Percentiles rank a stretch among this genome's conserved stretches.
Evolutionary conservation across 495 filamentous ascomycete genomes (phyloP).

Genomic region (Penicillium atrosanguineum): DNA sequence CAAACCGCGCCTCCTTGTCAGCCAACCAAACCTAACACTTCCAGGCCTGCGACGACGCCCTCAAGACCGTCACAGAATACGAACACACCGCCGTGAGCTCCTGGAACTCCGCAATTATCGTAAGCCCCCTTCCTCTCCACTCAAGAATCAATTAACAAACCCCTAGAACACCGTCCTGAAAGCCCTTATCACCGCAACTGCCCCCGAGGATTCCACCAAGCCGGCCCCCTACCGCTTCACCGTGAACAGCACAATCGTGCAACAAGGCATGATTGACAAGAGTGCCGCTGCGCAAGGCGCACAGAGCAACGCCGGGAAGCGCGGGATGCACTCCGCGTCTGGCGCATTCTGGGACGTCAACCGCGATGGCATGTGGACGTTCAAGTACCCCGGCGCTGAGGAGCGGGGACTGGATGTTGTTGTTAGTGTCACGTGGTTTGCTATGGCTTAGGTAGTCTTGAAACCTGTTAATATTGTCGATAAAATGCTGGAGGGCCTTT

Average conservation of each 20-base stretch:
- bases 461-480: constrained; percentile 2
- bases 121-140: constrained; percentile 41
- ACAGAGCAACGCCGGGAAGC: constrained; percentile 62
- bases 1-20: background rate
- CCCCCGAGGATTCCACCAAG: constrained; percentile 49
- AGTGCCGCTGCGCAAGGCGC: constrained; percentile 36
- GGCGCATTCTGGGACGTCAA: constrained; percentile 98
- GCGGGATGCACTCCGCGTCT: constrained; percentile 94
- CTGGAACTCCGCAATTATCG: constrained; percentile 93
- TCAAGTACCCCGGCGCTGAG: constrained; percentile 85
- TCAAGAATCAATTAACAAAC: background rate
- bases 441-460: constrained; percentile 19
- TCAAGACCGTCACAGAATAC: constrained; percentile 70
- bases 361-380: constrained; percentile 96
- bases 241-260: constrained; percentile 97
- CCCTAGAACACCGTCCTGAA: constrained; percentile 80
- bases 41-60: constrained; percentile 78
- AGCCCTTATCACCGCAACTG: constrained; percentile 78
- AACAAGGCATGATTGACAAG: constrained; percentile 61
- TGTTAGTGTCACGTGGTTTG: constrained; percentile 87
- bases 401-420: constrained; percentile 87
- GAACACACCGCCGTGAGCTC: constrained; percentile 73
- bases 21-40: constrained; percentile 1
- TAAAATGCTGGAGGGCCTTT: background rate
- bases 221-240: constrained; percentile 75